Conservation (phyloP, 371 early-diverging fungal genomes). For the Circinella umbellata region DNA sequence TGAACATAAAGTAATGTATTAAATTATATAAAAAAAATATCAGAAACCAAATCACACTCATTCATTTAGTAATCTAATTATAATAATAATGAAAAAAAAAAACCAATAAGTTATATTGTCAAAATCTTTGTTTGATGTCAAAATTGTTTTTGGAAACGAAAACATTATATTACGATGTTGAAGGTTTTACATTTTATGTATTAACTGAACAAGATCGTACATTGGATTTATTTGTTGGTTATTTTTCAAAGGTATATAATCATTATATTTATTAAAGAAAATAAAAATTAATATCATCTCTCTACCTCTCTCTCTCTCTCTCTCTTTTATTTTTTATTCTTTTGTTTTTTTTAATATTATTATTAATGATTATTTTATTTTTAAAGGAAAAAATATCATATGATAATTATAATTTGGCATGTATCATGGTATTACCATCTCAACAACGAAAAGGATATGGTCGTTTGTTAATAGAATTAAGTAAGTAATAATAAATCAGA, state of each 20-base stretch:
- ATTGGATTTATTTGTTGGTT: conserved; percentile 63
- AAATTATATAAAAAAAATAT: neutral
- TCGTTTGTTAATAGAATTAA: conserved; percentile 85
- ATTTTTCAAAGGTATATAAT: conserved; percentile 67
- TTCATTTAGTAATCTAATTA: neutral
- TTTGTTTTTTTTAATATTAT: neutral
- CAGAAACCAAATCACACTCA: conserved; percentile 34
- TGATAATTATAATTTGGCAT: conserved; percentile 87
- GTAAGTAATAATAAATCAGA: conserved; percentile 40
- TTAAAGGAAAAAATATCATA: conserved; percentile 71
- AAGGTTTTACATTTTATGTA: conserved; percentile 97
- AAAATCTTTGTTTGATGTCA: conserved; percentile 93
- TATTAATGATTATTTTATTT: neutral
- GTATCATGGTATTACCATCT: conserved; percentile 86
- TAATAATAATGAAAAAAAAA: no score
- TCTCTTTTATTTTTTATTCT: no score
- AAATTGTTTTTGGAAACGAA: conserved; percentile 98
- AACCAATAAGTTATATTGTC: conserved; percentile 79
- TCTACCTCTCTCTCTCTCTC: no score
- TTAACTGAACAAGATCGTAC: conserved; percentile 71
- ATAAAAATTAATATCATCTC: no score
- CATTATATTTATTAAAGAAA: no score
- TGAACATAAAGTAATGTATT: conserved; percentile 67
- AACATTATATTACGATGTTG: conserved; percentile 97
- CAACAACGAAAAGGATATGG: conserved; percentile 90